Evolutionary conservation across 1,284 basidiomycete genomes (phyloP).

Genomic region (Mycena sp.): DNA sequence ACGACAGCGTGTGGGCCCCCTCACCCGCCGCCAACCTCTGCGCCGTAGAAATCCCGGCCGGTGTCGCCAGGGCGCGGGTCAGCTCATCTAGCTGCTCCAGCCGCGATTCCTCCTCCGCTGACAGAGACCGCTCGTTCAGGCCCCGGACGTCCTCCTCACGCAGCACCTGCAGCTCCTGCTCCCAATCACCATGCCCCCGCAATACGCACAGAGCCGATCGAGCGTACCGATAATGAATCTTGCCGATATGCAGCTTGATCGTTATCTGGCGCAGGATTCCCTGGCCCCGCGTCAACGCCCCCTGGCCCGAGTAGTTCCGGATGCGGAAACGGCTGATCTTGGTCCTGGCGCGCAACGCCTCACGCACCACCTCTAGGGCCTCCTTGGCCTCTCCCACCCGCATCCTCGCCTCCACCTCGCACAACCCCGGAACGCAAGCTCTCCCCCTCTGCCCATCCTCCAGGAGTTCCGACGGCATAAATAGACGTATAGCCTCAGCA

Average conservation of each 20-base stretch:
- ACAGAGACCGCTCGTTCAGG: constrained; percentile 25
- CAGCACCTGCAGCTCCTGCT: not conserved
- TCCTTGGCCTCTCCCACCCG: constrained; percentile 2
- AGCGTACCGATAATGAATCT: constrained; percentile 21
- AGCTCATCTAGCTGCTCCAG: constrained; percentile 4
- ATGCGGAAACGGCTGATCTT: not conserved
- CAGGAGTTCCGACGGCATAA: not conserved
- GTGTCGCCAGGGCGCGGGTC: not conserved
- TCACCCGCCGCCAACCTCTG: not conserved
- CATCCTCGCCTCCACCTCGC: not conserved
- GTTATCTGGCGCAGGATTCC: constrained; percentile 6
- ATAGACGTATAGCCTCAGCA: not conserved
- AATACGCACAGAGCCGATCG: constrained; percentile 4
- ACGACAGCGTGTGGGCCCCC: constrained; percentile 3
- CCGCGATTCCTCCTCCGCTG: not conserved
- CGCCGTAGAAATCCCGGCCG: not conserved
- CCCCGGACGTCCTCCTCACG: constrained; percentile 24
- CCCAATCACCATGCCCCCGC: constrained; percentile 21
- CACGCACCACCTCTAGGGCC: constrained; percentile 5
- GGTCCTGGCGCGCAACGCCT: not conserved
- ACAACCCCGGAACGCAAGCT: not conserved
- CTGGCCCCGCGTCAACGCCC: constrained; percentile 2
- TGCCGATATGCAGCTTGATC: constrained; percentile 1
- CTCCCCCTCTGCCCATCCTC: not conserved
- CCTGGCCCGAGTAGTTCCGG: constrained; percentile 1